Percentiles rank a stretch among this genome's conserved stretches.
These are phyloP conservation scores for Tetratostichococcus sp. DNA, from an alignment of 139 green algal genomes.

Conservation along the genomic window DNA sequence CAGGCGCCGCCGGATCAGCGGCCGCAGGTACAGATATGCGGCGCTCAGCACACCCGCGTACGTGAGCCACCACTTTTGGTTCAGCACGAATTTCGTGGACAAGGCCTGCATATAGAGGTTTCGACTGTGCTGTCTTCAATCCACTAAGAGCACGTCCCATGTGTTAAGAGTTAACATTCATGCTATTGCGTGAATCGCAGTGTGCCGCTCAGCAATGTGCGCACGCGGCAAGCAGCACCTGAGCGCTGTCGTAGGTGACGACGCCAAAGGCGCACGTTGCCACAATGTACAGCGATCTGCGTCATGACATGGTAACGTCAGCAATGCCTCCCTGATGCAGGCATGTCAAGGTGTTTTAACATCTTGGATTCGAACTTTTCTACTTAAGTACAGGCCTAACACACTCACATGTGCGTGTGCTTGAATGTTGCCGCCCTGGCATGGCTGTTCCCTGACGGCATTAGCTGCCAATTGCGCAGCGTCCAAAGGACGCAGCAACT, in stretches of 20 bases:
- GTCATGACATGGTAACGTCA: not conserved
- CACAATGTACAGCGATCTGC: not conserved
- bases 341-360: not conserved
- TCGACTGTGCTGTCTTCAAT: no score
- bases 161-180: no score
- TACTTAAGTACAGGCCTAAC: not conserved
- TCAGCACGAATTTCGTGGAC: not conserved
- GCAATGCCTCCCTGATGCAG: not conserved
- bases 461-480: no score
- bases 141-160: no score
- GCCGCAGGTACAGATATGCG: constrained; percentile 77
- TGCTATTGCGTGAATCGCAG: no score
- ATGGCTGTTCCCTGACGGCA: not conserved
- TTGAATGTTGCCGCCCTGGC: not conserved
- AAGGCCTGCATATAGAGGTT: not conserved
- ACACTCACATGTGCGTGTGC: not conserved
- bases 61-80: not conserved
- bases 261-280: not conserved
- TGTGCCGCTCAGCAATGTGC: no score
- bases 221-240: not conserved
- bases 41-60: not conserved
- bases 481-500: no score
- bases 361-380: not conserved
- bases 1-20: constrained; percentile 65
- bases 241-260: not conserved